phyloP scores from a whole-genome alignment of 2,329 filamentous ascomycete species.

The Geosmithia morbida region DNA sequence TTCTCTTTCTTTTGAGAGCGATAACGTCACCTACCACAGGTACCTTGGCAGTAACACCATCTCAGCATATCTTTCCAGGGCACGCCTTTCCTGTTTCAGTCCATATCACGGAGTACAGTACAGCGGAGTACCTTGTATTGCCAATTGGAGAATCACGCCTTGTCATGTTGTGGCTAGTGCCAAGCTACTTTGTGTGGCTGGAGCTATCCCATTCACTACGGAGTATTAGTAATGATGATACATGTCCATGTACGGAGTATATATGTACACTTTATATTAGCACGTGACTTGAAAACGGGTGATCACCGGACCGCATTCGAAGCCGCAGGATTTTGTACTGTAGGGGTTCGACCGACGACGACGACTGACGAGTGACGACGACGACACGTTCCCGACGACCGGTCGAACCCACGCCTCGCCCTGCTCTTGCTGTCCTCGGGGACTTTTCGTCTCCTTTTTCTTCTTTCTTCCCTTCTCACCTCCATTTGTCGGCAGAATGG shows the following conservation, averaged over 20 bases:
- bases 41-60: no score
- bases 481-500: slow-evolving; percentile 12
- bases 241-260: no score
- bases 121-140: no score
- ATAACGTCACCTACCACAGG: no score
- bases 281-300: neutral
- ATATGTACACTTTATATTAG: no score
- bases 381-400: slow-evolving; percentile 4
- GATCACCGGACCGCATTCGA: neutral
- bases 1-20: neutral
- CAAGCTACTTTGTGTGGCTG: neutral
- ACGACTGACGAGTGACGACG: slow-evolving; percentile 1
- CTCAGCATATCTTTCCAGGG: neutral
- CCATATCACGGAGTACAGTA: no score
- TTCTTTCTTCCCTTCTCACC: neutral
- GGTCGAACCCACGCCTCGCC: slow-evolving; percentile 1
- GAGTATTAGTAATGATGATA: no score
- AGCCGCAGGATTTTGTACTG: neutral
- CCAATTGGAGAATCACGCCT: neutral
- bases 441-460: neutral
- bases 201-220: neutral
- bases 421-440: no score
- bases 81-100: neutral
- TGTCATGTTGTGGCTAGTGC: neutral
- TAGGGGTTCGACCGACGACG: neutral